Percentiles rank a stretch among this genome's conserved stretches.
Conservation (phyloP, 306 rosid genomes). For the Gillenia trifoliata region DNA sequence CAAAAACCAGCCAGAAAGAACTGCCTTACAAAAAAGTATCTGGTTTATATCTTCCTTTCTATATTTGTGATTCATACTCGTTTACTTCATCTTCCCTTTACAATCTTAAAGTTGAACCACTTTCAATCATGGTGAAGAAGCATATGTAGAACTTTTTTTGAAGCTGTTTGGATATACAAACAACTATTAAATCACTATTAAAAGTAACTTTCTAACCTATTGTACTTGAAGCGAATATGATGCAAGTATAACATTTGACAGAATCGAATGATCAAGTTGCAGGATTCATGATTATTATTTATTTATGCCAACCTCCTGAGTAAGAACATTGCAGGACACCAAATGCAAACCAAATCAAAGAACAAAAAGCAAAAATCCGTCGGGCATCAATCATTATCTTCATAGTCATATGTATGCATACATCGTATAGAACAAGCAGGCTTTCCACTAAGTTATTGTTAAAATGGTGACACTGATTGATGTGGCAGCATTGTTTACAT, state of each 20-base stretch:
- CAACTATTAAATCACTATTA: not conserved
- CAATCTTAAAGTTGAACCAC: not conserved
- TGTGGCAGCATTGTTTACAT: not conserved
- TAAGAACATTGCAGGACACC: not conserved
- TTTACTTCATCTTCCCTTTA: not conserved
- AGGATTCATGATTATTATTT: not conserved
- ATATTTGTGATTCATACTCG: not conserved
- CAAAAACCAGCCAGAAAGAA: conserved; percentile 1
- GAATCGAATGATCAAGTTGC: not conserved
- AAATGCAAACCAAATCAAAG: not conserved
- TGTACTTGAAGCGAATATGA: not conserved
- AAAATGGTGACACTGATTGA: not conserved
- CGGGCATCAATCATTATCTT: not conserved
- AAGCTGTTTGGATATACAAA: not conserved
- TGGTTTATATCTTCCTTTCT: not conserved
- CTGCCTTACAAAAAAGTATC: not conserved
- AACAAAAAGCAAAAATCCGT: not conserved
- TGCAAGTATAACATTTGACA: not conserved
- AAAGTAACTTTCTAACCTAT: not conserved
- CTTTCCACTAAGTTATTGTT: not conserved
- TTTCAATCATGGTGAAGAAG: not conserved
- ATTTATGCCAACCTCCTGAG: not conserved
- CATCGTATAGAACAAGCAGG: not conserved
- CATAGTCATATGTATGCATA: not conserved
- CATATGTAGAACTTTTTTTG: not conserved